Evolutionary conservation across 176 grass and related monocot species (phyloP).

Genomic region (Oryza meridionalis): DNA sequence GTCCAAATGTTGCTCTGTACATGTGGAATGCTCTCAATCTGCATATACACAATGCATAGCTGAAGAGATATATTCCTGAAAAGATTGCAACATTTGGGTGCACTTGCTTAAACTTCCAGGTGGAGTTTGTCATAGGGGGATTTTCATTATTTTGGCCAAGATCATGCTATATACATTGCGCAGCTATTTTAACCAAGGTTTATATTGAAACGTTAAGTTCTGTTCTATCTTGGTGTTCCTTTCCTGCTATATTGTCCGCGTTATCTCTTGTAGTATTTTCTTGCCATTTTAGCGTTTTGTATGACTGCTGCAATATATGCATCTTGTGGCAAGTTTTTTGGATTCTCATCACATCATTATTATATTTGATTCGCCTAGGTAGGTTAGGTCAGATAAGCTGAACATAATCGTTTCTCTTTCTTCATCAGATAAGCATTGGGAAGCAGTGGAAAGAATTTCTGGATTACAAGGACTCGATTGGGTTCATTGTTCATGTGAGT

Average conservation of each 20-base stretch:
- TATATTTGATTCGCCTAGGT: neutral
- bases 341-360: neutral
- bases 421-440: slow-evolving; percentile 73
- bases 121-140: neutral
- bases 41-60: neutral
- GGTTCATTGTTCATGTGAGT: slow-evolving; percentile 86
- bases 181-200: neutral
- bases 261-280: neutral
- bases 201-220: neutral
- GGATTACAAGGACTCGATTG: slow-evolving; percentile 77
- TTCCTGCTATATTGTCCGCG: neutral
- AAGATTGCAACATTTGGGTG: neutral
- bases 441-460: slow-evolving; percentile 94
- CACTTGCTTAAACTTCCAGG: neutral
- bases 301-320: neutral
- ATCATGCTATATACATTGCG: neutral
- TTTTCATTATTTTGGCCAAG: neutral
- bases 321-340: neutral
- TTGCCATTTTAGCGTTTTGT: slow-evolving; percentile 4
- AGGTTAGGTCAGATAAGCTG: neutral
- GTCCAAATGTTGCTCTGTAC: neutral
- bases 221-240: neutral
- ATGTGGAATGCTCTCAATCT: neutral
- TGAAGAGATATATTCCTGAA: neutral
- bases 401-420: neutral